These are phyloP conservation scores for Ceratocystiopsis minuta DNA, from an alignment of 2,329 filamentous ascomycete species.

Conservation along the genomic window DNA sequence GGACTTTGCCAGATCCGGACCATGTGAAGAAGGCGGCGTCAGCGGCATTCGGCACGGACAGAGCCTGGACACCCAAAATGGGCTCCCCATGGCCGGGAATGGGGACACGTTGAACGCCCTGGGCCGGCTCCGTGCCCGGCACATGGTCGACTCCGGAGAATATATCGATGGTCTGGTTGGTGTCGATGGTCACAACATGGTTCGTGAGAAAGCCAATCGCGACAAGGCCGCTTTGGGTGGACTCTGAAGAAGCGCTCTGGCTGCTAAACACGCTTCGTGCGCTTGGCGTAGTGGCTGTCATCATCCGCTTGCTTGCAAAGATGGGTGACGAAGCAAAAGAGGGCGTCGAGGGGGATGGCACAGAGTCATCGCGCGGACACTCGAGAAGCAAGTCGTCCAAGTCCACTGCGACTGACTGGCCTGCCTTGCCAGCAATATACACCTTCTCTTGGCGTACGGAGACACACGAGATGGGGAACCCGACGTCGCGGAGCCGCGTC, in stretches of 20 bases:
- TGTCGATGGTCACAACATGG: slow-evolving; percentile 58
- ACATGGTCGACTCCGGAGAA: slow-evolving; percentile 28
- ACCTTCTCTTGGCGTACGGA: slow-evolving; percentile 39
- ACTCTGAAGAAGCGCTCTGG: slow-evolving; percentile 7
- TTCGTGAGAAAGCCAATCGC: slow-evolving; percentile 51
- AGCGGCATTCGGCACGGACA: slow-evolving; percentile 40
- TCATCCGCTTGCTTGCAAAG: too few relatives aligned
- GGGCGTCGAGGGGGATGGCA: not conserved
- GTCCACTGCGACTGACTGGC: slow-evolving; percentile 35
- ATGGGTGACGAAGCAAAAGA: slow-evolving; percentile 13
- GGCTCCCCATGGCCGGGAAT: slow-evolving; percentile 46
- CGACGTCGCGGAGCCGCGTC: slow-evolving; percentile 43
- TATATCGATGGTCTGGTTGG: slow-evolving; percentile 56
- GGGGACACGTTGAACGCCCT: slow-evolving; percentile 25
- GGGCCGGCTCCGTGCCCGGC: slow-evolving; percentile 22
- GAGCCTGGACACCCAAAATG: slow-evolving; percentile 53
- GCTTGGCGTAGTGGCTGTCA: too few relatives aligned
- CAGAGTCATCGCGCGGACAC: not conserved
- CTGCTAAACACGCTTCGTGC: too few relatives aligned
- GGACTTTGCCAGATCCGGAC: slow-evolving; percentile 62
- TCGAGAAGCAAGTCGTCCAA: slow-evolving; percentile 26
- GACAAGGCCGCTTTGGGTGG: slow-evolving; percentile 29
- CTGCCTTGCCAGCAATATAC: slow-evolving; percentile 52
- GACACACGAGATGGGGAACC: slow-evolving; percentile 51
- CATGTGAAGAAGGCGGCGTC: slow-evolving; percentile 73